A percentile compares a stretch with the other conserved stretches of the same genome.
Evolutionary conservation across 2,329 filamentous ascomycete genomes (phyloP).

Genomic region (Aspergillus pseudoviridinutans): DNA sequence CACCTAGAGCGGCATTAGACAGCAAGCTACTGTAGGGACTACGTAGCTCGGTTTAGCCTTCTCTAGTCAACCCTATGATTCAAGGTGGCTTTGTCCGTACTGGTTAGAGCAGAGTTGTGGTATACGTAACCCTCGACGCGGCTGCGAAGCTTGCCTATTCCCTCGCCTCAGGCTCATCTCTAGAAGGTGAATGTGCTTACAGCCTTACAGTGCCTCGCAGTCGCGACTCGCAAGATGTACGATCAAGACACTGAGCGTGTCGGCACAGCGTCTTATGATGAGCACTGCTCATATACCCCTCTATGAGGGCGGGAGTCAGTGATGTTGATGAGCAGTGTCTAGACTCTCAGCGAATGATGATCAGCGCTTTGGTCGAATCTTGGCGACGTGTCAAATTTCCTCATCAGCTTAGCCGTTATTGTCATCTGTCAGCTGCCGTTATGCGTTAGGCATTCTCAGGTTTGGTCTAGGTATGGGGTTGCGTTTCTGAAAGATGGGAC

Average conservation of each 20-base stretch:
- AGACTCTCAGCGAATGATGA: not conserved
- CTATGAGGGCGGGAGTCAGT: not conserved
- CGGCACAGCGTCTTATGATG: not conserved
- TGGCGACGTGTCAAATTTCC: not conserved
- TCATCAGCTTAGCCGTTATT: not conserved
- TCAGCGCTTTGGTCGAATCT: not conserved
- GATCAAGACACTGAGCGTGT: not conserved
- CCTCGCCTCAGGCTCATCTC: not conserved
- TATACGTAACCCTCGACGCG: not conserved
- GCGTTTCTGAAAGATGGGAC: not conserved
- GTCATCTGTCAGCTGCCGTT: not conserved
- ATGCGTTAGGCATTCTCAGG: too few relatives aligned
- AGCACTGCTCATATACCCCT: not conserved
- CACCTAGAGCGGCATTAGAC: not conserved
- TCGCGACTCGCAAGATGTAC: not conserved
- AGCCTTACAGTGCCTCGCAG: not conserved
- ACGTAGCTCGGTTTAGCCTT: not conserved
- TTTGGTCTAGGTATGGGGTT: not conserved
- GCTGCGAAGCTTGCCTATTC: not conserved
- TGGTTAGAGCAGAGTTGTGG: not conserved
- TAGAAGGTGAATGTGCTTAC: not conserved
- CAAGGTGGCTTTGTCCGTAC: not conserved
- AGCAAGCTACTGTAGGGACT: not conserved
- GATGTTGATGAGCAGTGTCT: not conserved
- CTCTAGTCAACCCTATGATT: not conserved